Conservation (phyloP, 805 yeast species). For the Cyberlindnera mycetangii region DNA sequence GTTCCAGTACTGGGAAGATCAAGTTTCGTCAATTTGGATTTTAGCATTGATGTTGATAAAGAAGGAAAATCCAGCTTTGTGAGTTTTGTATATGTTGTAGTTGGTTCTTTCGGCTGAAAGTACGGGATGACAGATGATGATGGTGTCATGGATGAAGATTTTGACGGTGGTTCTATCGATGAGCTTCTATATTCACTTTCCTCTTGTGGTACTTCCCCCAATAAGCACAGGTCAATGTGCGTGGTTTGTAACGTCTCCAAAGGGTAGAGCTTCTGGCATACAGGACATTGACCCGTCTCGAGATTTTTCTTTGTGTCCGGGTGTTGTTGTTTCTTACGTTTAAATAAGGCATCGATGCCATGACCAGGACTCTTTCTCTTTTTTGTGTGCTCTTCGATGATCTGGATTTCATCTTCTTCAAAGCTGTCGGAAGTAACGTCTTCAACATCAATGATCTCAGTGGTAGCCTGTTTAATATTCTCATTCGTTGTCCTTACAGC, state of each 20-base stretch:
- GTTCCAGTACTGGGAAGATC: slow-evolving; percentile 64
- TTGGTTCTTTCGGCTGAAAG: slow-evolving; percentile 30
- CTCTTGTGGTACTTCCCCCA: slow-evolving; percentile 14
- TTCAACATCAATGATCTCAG: slow-evolving; percentile 30
- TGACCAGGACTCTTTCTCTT: slow-evolving; percentile 19
- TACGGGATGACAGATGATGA: slow-evolving; percentile 21
- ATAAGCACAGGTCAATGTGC: slow-evolving; percentile 60
- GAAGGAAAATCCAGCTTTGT: slow-evolving; percentile 66
- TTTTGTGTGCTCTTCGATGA: slow-evolving; percentile 27
- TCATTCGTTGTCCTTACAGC: not conserved
- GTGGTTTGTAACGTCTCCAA: slow-evolving; percentile 47
- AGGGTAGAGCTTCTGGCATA: slow-evolving; percentile 53
- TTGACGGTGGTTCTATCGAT: slow-evolving; percentile 26
- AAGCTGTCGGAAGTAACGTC: slow-evolving; percentile 17
- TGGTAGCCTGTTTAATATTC: no score
- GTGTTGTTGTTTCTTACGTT: slow-evolving; percentile 12
- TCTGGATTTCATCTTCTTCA: slow-evolving; percentile 26
- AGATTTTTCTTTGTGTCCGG: not conserved
- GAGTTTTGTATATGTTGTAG: slow-evolving; percentile 38
- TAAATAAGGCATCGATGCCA: slow-evolving; percentile 21
- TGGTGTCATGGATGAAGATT: slow-evolving; percentile 6
- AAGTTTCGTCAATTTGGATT: slow-evolving; percentile 51
- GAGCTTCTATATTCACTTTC: not conserved
- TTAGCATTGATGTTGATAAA: slow-evolving; percentile 55
- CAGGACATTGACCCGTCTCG: slow-evolving; percentile 56